Percentiles rank a stretch among this genome's conserved stretches.
phyloP scores from a whole-genome alignment of 495 filamentous ascomycete species.

The Terfezia claveryi region DNA sequence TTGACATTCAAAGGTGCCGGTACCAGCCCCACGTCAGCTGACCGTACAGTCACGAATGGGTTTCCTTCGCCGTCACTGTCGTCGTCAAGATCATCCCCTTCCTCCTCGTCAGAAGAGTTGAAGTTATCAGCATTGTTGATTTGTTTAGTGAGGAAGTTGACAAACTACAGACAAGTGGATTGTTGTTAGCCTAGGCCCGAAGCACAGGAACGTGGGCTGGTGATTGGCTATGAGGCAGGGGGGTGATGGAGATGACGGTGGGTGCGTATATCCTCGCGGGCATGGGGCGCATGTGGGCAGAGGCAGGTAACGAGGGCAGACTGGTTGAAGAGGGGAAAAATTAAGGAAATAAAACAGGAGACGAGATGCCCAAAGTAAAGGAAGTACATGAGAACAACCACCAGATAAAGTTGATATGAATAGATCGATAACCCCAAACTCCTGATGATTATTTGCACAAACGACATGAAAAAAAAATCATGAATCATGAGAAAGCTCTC shows the following conservation, averaged over 20 bases:
- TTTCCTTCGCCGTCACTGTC: background rate
- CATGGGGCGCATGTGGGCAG: too few relatives aligned
- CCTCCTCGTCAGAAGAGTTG: background rate
- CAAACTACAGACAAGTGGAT: background rate
- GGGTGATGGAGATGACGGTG: too few relatives aligned
- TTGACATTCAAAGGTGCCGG: background rate
- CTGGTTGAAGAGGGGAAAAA: too few relatives aligned
- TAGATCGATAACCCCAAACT: background rate
- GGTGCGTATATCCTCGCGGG: too few relatives aligned
- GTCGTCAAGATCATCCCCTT: background rate
- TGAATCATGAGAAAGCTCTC: slow-evolving; percentile 1
- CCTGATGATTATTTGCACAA: slow-evolving; percentile 1
- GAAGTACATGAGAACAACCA: too few relatives aligned
- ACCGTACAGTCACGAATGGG: background rate
- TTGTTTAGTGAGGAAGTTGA: background rate
- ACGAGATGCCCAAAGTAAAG: too few relatives aligned
- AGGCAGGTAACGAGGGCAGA: too few relatives aligned
- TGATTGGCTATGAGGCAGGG: too few relatives aligned
- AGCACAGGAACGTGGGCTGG: too few relatives aligned
- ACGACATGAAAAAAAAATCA: slow-evolving; percentile 3
- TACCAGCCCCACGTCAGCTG: background rate
- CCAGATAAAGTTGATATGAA: background rate
- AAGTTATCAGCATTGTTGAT: background rate
- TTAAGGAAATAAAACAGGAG: too few relatives aligned
- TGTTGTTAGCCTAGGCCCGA: too few relatives aligned